phyloP scores from a whole-genome alignment of 1,284 basidiomycete genomes.

The Ustilago crameri region DNA sequence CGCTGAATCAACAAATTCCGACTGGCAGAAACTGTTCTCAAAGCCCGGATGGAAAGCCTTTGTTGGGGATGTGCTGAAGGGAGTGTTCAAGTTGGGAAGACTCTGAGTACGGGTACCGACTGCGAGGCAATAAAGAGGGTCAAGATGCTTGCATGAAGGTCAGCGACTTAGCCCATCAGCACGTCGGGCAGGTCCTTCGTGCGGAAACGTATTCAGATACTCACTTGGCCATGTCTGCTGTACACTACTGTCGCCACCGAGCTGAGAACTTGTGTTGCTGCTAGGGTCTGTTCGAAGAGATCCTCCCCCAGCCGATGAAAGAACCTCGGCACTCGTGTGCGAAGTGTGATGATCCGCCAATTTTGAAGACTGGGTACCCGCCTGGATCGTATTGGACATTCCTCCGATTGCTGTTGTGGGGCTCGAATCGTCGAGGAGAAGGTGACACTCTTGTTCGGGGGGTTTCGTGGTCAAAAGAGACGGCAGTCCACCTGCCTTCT shows the following conservation, averaged over 20 bases:
- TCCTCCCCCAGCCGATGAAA: background rate
- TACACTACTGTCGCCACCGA: background rate
- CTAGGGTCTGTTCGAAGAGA: too few species aligned
- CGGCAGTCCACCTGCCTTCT: background rate
- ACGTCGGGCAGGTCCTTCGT: too few species aligned
- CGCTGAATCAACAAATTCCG: too few species aligned
- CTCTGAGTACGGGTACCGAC: conserved; percentile 1
- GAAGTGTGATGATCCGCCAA: background rate
- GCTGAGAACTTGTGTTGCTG: background rate
- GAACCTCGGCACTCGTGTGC: background rate
- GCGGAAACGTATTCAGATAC: background rate
- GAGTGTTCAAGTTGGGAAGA: conserved; percentile 1
- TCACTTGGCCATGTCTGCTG: background rate
- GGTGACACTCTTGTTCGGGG: background rate
- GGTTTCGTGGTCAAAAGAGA: conserved; percentile 18
- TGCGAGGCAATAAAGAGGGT: background rate
- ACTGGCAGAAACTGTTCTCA: background rate
- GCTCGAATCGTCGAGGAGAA: too few species aligned
- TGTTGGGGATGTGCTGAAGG: background rate
- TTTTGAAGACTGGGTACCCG: too few species aligned
- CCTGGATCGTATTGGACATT: too few species aligned
- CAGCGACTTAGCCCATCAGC: background rate
- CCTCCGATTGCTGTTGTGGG: too few species aligned
- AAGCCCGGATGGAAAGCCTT: background rate
- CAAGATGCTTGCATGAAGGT: background rate